Base-by-base conservation (phyloP, 805 yeast species). In the Komagataella mondaviorum region DNA sequence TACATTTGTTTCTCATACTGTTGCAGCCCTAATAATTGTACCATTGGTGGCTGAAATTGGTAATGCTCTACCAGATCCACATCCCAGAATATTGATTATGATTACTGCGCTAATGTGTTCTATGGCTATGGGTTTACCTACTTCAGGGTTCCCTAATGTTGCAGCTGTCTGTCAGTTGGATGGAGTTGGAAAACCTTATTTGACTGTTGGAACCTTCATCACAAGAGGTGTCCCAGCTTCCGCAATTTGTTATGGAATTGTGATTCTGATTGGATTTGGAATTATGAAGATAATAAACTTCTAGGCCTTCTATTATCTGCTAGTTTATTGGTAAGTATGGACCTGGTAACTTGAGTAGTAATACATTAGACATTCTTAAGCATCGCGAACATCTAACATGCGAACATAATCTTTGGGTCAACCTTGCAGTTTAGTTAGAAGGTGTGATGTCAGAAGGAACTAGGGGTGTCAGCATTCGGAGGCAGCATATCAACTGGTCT, bases 111-210 rank as follows among this genome's bases (percentile, higher is more conserved):
- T 79, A 55, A 70, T 93, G 55, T 88, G 97, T 60, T 91, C 98
- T 0, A 83, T 86, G 44, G 99, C 98, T 2, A 93, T 93, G 98
- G 98, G 96, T 1, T 71, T 93, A 51, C 98, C 99, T 24, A 93
- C 98, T 0, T 86, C 96, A 2, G 98, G 99, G 0, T 91, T 93
- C 72, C 99, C 99, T 4, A 93, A 93, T 60, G 96, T 93, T 43
- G 89, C 98, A 0, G 99, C 98, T 0, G 88, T 93, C 55, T 89
- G 97, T 53, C 80, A 89, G 80, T 82, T 90, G 5, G 96, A 93
- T 64, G 96, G 88, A 60, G 76, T 90, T 46, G 98, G 98, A 7
- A 83, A 84, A 52, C 88, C 95, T 17, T 93, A 93, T 62, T 70
- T 93, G 59, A 84, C 89, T 0, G 98, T 90, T 14, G 77, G 81